phyloP scores from a whole-genome alignment of 2,329 filamentous ascomycete species.

The Thelonectria discophora region DNA sequence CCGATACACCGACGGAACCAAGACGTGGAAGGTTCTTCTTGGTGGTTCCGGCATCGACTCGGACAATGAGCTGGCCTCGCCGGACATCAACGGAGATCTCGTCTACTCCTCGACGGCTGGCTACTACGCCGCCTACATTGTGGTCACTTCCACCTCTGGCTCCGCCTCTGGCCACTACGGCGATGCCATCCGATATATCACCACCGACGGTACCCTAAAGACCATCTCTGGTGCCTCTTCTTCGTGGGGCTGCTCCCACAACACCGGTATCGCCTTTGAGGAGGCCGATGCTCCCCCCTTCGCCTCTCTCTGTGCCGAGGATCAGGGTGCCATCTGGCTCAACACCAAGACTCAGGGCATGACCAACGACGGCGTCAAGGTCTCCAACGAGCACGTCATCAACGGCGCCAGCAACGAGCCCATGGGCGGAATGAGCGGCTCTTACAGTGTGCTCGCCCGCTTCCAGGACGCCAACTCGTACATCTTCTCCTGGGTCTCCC shows the following conservation, averaged over 20 bases:
- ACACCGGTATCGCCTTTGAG: constrained; percentile 71
- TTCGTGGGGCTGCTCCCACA: constrained; percentile 70
- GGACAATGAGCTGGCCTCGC: constrained; percentile 58
- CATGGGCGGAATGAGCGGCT: constrained; percentile 71
- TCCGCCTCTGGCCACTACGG: constrained; percentile 65
- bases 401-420: constrained; percentile 67
- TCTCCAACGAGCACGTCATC: constrained; percentile 69
- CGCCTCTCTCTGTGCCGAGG: constrained; percentile 67
- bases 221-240: constrained; percentile 62
- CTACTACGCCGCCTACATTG: constrained; percentile 69
- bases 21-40: constrained; percentile 67
- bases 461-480: constrained; percentile 62
- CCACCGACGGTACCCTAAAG: constrained; percentile 60
- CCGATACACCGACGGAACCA: constrained; percentile 62
- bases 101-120: constrained; percentile 65
- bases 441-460: constrained; percentile 65
- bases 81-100: constrained; percentile 70
- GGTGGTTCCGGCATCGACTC: constrained; percentile 64
- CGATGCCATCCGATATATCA: constrained; percentile 58
- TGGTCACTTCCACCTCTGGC: constrained; percentile 67
- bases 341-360: constrained; percentile 68
- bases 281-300: constrained; percentile 66
- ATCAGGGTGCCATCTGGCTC: constrained; percentile 71
- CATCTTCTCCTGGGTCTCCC: constrained; percentile 70
- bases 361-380: constrained; percentile 61